Conservation (phyloP, 2,329 filamentous ascomycete species). For the Alternaria ethzedia region DNA sequence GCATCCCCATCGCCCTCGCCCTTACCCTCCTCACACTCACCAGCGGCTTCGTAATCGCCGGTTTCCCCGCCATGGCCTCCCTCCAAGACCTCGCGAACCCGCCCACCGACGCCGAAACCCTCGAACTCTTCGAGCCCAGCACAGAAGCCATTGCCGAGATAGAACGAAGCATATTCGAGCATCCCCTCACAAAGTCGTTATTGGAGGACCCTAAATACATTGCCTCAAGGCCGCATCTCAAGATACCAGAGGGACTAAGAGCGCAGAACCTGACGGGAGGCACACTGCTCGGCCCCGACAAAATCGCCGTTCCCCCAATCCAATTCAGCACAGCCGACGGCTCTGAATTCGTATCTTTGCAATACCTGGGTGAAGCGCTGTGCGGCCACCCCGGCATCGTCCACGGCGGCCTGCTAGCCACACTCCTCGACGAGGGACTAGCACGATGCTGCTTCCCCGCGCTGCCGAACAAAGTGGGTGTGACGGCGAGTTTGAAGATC, state of each 20-base stretch:
- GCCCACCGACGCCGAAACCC: conserved; percentile 74
- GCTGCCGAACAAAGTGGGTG: conserved; percentile 81
- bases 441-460: conserved; percentile 88
- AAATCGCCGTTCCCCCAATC: conserved; percentile 80
- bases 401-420: conserved; percentile 90
- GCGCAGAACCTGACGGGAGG: conserved; percentile 81
- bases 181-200: conserved; percentile 74
- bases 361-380: conserved; percentile 78
- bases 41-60: conserved; percentile 65
- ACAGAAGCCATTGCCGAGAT: conserved; percentile 61
- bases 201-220: conserved; percentile 70
- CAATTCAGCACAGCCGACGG: conserved; percentile 70
- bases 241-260: conserved; percentile 75
- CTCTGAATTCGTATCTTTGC: conserved; percentile 64
- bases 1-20: conserved; percentile 55
- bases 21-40: conserved; percentile 57
- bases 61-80: conserved; percentile 59
- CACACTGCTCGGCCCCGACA: conserved; percentile 75
- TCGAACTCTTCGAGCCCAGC: conserved; percentile 68
- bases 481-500: conserved; percentile 83
- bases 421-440: conserved; percentile 87
- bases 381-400: conserved; percentile 91
- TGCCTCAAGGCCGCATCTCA: conserved; percentile 85
- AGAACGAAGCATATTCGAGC: conserved; percentile 75
- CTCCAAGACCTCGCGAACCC: conserved; percentile 60